Evolutionary conservation across 495 filamentous ascomycete genomes (phyloP).

Genomic region (Penicillium roqueforti): DNA sequence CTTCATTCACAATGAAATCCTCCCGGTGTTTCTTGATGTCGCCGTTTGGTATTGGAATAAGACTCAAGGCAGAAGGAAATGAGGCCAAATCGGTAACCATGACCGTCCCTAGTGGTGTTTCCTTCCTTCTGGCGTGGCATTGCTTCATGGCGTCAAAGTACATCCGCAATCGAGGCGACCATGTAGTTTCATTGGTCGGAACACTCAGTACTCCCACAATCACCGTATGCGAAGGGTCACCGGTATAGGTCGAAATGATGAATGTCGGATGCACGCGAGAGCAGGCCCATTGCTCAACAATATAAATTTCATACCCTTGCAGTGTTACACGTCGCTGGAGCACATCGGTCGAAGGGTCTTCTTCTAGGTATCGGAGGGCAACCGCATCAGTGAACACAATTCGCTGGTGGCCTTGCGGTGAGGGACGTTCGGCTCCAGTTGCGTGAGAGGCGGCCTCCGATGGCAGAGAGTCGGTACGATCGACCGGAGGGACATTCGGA

Average conservation of each 20-base stretch:
- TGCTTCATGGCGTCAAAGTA: slow-evolving; percentile 85
- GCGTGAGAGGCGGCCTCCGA: slow-evolving; percentile 21
- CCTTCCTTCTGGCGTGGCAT: slow-evolving; percentile 74
- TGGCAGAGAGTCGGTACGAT: slow-evolving; percentile 22
- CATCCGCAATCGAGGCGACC: slow-evolving; percentile 71
- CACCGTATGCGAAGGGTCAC: slow-evolving; percentile 72
- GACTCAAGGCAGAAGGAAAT: slow-evolving; percentile 84
- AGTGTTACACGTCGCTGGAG: slow-evolving; percentile 65
- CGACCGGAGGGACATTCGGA: slow-evolving; percentile 17
- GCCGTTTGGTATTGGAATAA: slow-evolving; percentile 83
- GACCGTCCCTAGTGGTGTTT: slow-evolving; percentile 76
- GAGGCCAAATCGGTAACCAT: slow-evolving; percentile 92
- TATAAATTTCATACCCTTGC: slow-evolving; percentile 84
- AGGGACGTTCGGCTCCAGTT: slow-evolving; percentile 18
- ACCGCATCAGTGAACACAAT: slow-evolving; percentile 71
- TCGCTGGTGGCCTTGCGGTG: slow-evolving; percentile 40
- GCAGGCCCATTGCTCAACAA: slow-evolving; percentile 98
- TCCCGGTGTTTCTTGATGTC: slow-evolving; percentile 76
- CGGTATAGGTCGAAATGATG: slow-evolving; percentile 90
- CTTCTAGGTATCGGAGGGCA: slow-evolving; percentile 82
- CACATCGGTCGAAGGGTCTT: slow-evolving; percentile 73
- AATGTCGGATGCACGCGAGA: slow-evolving; percentile 86
- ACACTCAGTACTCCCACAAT: slow-evolving; percentile 79
- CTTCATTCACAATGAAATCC: slow-evolving; percentile 90
- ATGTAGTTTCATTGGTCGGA: slow-evolving; percentile 71